Evolutionary conservation across 169 alveolate genomes (phyloP), one percentile per base, ranked within the genome.

Genomic region (Eimeria maxima): DNA sequence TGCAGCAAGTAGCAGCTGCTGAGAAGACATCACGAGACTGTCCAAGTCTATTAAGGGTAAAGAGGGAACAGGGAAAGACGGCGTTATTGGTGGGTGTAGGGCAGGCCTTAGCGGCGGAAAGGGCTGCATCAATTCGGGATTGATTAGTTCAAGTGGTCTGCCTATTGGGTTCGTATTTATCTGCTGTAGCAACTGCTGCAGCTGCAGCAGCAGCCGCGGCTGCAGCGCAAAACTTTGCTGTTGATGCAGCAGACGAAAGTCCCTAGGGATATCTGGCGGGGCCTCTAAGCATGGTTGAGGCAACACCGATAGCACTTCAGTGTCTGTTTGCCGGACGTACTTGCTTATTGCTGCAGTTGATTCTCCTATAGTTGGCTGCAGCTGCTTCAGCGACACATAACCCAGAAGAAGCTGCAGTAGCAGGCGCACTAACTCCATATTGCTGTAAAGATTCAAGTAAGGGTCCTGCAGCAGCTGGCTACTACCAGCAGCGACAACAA

Each of bases 241-340:
- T 73, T 81, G 90, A 50, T 81, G 90, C 73, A 81, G 90, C 90
- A 50, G 47, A 4, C 90, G 71, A 50, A 81, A 81, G 53, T 81
- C 90, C 42, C 53, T 53, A 50, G 90, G 69, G 13, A 50, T 73
- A 29, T 81, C 90, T 47, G 90, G 90, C 27, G 90, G 90, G 14
- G 90, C 71, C 50, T 81, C 90, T 50, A 81, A 18, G 74, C 90
- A 81, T 2, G 90, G 90, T 60, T 81, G 90, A n/a, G 90, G 90
- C 71, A 81, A 13, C 71, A 50, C 27, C 67, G 90, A 81, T 47
- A 81, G n/a, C 57, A 81, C 50, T 45, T 81, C 90, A 0, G 90
- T 81, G 71, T 81, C 90, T n/a, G 73, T 53, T 22, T 81, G 90
- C 20, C 90, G 73, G 67, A 53, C 53, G 44, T 81, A 81, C 69